Conservation (phyloP, 139 green algal genomes). For the Raphidocelis subcapitata region DNA sequence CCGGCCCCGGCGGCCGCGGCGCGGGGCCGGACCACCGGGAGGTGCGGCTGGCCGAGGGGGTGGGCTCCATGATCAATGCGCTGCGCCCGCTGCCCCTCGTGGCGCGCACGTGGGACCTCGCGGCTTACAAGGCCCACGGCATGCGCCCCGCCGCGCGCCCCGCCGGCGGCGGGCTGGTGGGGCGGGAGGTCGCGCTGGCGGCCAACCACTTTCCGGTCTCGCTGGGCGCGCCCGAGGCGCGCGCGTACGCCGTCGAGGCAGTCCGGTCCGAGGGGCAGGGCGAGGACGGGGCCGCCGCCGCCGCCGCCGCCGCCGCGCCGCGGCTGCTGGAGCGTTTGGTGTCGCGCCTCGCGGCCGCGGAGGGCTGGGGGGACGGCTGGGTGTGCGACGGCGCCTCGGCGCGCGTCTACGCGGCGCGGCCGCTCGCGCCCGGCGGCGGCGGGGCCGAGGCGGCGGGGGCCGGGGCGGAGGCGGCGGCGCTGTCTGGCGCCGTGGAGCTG, state of each 20-base stretch:
- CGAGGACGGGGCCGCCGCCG: background rate
- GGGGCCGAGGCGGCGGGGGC: too few relatives aligned
- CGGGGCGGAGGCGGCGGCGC: too few relatives aligned
- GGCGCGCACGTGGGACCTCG: constrained; percentile 13
- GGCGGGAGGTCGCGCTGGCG: constrained; percentile 14
- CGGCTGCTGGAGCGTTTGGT: background rate
- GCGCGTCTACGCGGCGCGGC: too few relatives aligned
- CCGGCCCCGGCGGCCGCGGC: constrained; percentile 5
- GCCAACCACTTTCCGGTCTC: constrained; percentile 19
- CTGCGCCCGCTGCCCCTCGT: constrained; percentile 11
- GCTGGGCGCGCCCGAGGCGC: constrained; percentile 1
- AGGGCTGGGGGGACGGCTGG: too few relatives aligned
- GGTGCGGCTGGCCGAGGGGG: constrained; percentile 17
- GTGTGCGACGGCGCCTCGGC: too few relatives aligned
- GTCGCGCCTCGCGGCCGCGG: too few relatives aligned
- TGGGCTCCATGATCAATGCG: constrained; percentile 25
- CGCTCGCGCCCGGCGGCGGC: too few relatives aligned
- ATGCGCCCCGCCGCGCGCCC: constrained; percentile 5
- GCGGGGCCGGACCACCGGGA: constrained; percentile 22
- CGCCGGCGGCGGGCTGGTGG: background rate
- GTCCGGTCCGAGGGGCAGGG: too few relatives aligned
- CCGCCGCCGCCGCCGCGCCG: background rate
- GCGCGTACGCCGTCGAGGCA: too few relatives aligned
- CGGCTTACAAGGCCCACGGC: constrained; percentile 7
- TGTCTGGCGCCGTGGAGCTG: too few relatives aligned